phyloP scores from a whole-genome alignment of 1,284 basidiomycete genomes.

The Cutaneotrichosporon mucoides region DNA sequence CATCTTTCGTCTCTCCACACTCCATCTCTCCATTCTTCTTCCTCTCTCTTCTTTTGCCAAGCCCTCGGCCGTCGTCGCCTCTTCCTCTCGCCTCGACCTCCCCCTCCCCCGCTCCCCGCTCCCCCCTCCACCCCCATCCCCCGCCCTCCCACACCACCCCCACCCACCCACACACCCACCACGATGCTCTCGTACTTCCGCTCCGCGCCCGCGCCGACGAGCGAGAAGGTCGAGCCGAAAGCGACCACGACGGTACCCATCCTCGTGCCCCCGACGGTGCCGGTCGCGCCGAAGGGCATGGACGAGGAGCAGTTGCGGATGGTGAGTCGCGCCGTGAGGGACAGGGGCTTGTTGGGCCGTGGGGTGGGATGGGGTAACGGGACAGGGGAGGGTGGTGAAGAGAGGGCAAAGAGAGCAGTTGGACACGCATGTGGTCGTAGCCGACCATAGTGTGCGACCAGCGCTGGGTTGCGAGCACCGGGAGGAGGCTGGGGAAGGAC shows the following conservation, averaged over 20 bases:
- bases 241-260: not conserved
- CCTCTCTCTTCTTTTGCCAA: not conserved
- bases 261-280: not conserved
- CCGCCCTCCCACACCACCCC: not conserved
- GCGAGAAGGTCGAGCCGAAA: not conserved
- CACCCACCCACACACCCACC: not conserved
- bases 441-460: too few species aligned
- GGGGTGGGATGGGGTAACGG: too few species aligned
- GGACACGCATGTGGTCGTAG: too few species aligned
- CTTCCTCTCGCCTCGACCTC: not conserved
- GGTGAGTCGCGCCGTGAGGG: not conserved
- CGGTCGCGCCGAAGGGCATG: not conserved
- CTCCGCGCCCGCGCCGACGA: not conserved
- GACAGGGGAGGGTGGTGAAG: too few species aligned
- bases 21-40: not conserved
- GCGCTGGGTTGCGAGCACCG: too few species aligned
- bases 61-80: not conserved
- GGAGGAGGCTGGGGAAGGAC: too few species aligned
- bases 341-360: too few species aligned
- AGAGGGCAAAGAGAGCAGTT: too few species aligned
- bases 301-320: not conserved
- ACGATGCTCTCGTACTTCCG: slow-evolving; percentile 1
- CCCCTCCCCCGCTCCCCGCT: not conserved
- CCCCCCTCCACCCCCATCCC: not conserved
- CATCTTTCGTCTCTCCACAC: not conserved